Percentiles rank a stretch among this genome's conserved stretches.
Conservation (phyloP, 805 yeast genomes). For the Starmerella gropengiesseri region DNA sequence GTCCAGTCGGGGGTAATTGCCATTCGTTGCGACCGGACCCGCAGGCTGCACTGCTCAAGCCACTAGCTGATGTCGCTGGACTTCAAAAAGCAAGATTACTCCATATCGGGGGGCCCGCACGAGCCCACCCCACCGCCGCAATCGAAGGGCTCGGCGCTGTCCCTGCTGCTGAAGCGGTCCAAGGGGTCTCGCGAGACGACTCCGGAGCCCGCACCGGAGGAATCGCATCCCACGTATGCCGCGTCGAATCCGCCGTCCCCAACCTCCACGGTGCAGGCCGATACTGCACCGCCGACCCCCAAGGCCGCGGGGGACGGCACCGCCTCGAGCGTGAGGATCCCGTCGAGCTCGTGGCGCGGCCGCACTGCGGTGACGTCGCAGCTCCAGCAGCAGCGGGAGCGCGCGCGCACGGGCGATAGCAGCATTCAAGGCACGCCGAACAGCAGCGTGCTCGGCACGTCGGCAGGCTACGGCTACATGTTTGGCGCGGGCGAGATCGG, state of each 20-base stretch:
- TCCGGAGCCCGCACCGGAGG: neutral
- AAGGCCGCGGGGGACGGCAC: neutral
- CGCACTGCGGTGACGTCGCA: conserved; percentile 16
- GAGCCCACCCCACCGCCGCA: conserved; percentile 4
- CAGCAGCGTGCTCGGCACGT: conserved; percentile 14
- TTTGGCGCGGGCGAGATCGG: conserved; percentile 28
- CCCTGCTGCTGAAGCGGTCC: conserved; percentile 21
- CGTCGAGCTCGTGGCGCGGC: conserved; percentile 18
- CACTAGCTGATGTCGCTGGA: conserved; percentile 14
- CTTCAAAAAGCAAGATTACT: conserved; percentile 19
- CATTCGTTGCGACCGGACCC: no score
- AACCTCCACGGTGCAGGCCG: neutral
- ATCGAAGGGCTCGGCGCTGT: conserved; percentile 20
- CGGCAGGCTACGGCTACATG: conserved; percentile 24
- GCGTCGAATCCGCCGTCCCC: conserved; percentile 4
- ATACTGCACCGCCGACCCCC: neutral
- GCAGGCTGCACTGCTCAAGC: neutral
- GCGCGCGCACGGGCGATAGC: conserved; percentile 35
- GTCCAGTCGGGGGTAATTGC: no score
- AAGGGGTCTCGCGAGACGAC: conserved; percentile 9
- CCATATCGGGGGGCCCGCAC: neutral
- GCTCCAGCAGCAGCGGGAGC: conserved; percentile 19
- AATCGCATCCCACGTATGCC: neutral
- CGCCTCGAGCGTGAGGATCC: conserved; percentile 14
- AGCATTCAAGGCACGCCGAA: conserved; percentile 16